These are phyloP conservation scores for Seminavis robusta DNA, from an alignment of 108 stramenopile genomes.

Conservation along the genomic window DNA sequence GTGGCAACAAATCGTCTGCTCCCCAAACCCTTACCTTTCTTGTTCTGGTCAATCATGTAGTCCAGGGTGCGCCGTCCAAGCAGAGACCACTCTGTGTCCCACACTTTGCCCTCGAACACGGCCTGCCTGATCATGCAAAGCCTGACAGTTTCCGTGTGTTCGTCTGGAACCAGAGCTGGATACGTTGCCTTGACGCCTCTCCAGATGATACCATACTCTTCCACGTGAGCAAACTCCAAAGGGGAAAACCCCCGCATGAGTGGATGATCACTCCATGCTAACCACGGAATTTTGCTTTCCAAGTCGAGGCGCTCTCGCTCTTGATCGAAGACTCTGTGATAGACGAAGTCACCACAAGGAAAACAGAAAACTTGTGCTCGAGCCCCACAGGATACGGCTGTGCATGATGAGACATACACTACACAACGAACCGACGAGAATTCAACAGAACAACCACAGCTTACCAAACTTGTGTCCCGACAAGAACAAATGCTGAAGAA, in stretches of 20 bases:
- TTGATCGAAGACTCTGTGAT: slow-evolving; percentile 71
- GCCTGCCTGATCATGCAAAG: slow-evolving; percentile 33
- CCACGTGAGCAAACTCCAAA: slow-evolving; percentile 53
- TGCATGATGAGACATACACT: neutral
- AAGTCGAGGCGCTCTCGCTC: slow-evolving; percentile 66
- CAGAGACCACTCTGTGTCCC: slow-evolving; percentile 15
- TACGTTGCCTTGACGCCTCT: slow-evolving; percentile 68
- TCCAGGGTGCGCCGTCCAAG: no score
- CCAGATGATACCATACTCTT: slow-evolving; percentile 74
- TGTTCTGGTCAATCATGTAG: no score
- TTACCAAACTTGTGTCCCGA: slow-evolving; percentile 69
- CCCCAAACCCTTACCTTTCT: no score
- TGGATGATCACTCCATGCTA: slow-evolving; percentile 53
- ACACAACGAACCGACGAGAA: neutral
- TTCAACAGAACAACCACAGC: neutral
- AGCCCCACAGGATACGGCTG: slow-evolving; percentile 62
- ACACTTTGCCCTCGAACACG: slow-evolving; percentile 20
- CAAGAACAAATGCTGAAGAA: slow-evolving; percentile 54
- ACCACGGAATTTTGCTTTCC: slow-evolving; percentile 34
- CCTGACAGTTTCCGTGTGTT: slow-evolving; percentile 47
- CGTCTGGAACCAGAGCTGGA: slow-evolving; percentile 49
- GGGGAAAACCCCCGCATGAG: slow-evolving; percentile 63
- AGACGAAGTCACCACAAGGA: slow-evolving; percentile 61
- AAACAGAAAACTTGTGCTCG: slow-evolving; percentile 67
- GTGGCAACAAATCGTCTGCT: slow-evolving; percentile 23